These are phyloP conservation scores for Epichloe glyceriae DNA, from an alignment of 2,329 filamentous ascomycete species.

Conservation along the genomic window DNA sequence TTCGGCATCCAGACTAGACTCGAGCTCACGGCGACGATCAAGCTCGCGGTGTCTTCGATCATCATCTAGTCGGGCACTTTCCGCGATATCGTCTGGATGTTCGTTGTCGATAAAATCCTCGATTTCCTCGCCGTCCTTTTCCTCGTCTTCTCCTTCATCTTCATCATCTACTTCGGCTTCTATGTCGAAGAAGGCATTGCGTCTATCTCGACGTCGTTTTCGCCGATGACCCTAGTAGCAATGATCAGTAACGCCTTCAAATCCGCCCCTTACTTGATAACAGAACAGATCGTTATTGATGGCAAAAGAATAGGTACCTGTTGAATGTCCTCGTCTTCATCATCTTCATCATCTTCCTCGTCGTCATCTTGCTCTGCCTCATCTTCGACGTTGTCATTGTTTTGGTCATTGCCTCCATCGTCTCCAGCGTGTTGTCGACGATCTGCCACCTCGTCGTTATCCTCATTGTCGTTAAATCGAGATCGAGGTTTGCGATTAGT, in stretches of 20 bases:
- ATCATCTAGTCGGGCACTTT: conserved; percentile 68
- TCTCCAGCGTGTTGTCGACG: background rate
- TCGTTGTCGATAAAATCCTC: conserved; percentile 81
- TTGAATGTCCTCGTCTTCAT: conserved; percentile 56
- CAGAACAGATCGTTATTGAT: too few relatives aligned
- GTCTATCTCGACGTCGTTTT: conserved; percentile 66
- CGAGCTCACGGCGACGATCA: conserved; percentile 78
- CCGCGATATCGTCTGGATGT: conserved; percentile 79
- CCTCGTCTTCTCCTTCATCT: conserved; percentile 76
- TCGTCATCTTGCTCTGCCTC: conserved; percentile 29
- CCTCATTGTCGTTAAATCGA: conserved; percentile 22
- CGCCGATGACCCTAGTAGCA: conserved; percentile 47
- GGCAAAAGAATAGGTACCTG: conserved; percentile 27
- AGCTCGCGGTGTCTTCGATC: conserved; percentile 89
- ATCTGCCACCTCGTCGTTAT: conserved; percentile 26
- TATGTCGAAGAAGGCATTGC: conserved; percentile 88
- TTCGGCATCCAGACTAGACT: conserved; percentile 82
- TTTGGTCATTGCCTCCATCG: conserved; percentile 19
- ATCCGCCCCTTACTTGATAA: background rate
- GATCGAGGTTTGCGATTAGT: conserved; percentile 7
- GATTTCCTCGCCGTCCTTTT: conserved; percentile 73
- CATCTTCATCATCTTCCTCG: conserved; percentile 45
- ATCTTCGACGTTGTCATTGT: conserved; percentile 21
- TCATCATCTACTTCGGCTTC: conserved; percentile 97
- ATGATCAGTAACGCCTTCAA: background rate